Evolutionary conservation across 148 eudicot genomes (phyloP), one percentile per base, ranked within the genome.

Genomic region (Rhododendron simsii): DNA sequence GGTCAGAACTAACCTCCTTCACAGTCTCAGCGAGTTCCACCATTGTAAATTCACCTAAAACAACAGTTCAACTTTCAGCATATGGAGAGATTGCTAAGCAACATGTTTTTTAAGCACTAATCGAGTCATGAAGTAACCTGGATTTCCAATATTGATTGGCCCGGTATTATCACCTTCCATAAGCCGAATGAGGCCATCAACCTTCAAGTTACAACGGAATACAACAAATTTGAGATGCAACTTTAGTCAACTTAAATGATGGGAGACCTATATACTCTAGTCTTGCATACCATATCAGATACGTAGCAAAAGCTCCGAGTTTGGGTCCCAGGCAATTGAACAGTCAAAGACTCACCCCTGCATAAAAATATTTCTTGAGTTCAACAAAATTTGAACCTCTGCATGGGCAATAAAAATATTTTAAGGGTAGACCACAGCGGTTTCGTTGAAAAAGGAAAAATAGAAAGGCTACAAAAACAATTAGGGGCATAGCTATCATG

Each of bases 31-130:
- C 99, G 69, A 96, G 98, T 88, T 96, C 98, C 86, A 93, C 87
- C 99, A 97, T 97, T 41, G 99, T 97, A 83, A 96, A 96, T 93
- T 96, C 99, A 95, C 99, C 98, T 96, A 91, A 80, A 82, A 61
- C 20, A 15, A 61, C 45, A 55, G 2, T 4, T 16, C 7, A 5
- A 44, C 5, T 57, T 57, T 35, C n/a, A 44, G 44, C 33, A 20
- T 2, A 6, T 30, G 7, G 2, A 57, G 15, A n/a, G 47, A 20
- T 57, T 82, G 37, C 53, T 7, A 71, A 33, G 80, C 65, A 73
- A 13, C 13, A 41, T 63, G 50, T 8, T 83, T 9, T n/a, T 74
- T 51, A 26, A 26, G 63, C 28, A 84, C 16, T 5, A 41, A 86
- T 39, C 37, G 26, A 69, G 26, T 73, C 63, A 80, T 18, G 37